These are phyloP conservation scores for Aquilaria sinensis DNA, from an alignment of 345 rosid genomes.

Conservation along the genomic window DNA sequence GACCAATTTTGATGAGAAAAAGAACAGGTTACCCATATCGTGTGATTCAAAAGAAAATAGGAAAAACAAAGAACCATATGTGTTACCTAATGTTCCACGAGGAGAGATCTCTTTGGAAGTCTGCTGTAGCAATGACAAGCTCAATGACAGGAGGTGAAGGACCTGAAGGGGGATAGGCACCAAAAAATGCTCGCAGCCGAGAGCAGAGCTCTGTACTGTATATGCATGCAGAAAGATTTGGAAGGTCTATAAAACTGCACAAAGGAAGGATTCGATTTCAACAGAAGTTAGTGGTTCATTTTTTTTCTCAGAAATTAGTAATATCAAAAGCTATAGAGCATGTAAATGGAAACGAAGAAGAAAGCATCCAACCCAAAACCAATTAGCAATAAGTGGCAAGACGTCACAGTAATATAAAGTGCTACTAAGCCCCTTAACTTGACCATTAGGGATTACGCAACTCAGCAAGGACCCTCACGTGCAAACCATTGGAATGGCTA, in stretches of 20 bases:
- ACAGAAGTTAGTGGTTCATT: constrained; percentile 11
- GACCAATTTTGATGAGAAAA: not conserved
- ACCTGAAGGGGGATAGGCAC: constrained; percentile 86
- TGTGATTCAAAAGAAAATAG: not conserved
- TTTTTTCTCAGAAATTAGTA: too few relatives aligned
- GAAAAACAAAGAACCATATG: not conserved
- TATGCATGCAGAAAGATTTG: constrained; percentile 74
- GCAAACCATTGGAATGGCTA: too few relatives aligned
- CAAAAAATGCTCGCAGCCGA: constrained; percentile 71
- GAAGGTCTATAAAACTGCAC: constrained; percentile 92
- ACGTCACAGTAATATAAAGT: not conserved
- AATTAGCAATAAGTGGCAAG: not conserved
- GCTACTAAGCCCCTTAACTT: too few relatives aligned
- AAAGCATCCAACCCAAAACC: not conserved
- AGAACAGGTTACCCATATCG: not conserved
- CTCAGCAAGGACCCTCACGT: too few relatives aligned
- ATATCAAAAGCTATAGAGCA: not conserved
- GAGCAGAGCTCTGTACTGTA: constrained; percentile 82
- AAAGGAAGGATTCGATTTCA: constrained; percentile 18
- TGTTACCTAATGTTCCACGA: constrained; percentile 70
- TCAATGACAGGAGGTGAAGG: constrained; percentile 78
- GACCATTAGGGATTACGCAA: too few relatives aligned
- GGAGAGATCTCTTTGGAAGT: constrained; percentile 84
- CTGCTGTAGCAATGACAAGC: constrained; percentile 85
- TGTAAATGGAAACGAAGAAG: not conserved